phyloP scores from a whole-genome alignment of 305 asterid species.

The Fraxinus floribunda region DNA sequence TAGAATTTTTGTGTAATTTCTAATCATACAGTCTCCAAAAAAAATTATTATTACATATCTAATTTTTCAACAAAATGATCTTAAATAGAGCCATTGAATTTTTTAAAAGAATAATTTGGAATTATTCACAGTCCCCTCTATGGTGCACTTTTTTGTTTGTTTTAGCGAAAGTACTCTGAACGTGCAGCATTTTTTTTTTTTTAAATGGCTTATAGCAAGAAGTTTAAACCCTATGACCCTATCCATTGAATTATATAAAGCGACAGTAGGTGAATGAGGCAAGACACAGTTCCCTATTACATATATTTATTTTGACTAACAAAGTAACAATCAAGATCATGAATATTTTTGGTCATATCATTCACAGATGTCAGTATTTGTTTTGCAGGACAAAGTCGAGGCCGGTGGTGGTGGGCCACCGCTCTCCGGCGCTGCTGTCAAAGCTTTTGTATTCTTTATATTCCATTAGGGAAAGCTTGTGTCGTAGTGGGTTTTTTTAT shows the following conservation, averaged over 20 bases:
- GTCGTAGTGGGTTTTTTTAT: background rate
- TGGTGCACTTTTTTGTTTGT: no score
- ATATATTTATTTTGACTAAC: background rate
- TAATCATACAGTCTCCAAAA: no score
- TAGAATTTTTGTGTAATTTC: no score
- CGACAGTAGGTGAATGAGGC: background rate
- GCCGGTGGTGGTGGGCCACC: slow-evolving; percentile 16
- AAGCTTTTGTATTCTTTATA: background rate
- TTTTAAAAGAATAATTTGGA: no score
- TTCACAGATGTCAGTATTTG: background rate
- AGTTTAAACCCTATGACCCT: background rate
- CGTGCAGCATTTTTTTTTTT: no score
- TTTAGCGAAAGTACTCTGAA: no score
- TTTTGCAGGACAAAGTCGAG: background rate
- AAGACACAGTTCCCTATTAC: background rate
- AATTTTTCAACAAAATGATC: no score
- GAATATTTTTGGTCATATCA: background rate
- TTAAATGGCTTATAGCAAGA: background rate
- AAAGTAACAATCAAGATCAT: background rate
- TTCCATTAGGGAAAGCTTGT: background rate
- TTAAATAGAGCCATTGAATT: background rate
- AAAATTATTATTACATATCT: no score
- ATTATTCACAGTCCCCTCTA: no score
- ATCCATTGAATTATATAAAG: background rate
- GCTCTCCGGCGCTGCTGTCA: slow-evolving; percentile 4